Conservation (phyloP, 805 yeast species). For the Candida sonorensis region DNA sequence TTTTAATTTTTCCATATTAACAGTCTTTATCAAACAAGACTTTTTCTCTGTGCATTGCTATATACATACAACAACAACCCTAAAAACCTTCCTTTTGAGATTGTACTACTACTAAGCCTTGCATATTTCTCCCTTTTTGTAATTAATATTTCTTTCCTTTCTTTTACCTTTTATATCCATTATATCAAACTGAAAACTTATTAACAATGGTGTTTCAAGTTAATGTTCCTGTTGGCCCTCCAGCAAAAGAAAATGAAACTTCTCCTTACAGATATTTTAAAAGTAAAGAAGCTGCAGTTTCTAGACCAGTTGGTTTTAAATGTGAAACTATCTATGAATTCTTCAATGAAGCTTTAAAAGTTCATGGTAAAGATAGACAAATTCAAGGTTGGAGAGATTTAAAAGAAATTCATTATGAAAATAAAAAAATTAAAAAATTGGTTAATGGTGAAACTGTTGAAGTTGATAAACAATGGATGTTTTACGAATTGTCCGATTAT, state of each 20-base stretch:
- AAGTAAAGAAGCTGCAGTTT: constrained; percentile 38
- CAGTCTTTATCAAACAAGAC: too few relatives aligned
- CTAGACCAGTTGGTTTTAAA: constrained; percentile 56
- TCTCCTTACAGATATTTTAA: constrained; percentile 70
- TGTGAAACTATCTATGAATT: constrained; percentile 68
- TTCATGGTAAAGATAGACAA: constrained; percentile 45
- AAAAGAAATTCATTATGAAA: constrained; percentile 67
- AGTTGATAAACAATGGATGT: constrained; percentile 84
- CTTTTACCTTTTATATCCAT: not conserved
- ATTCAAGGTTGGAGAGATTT: constrained; percentile 75
- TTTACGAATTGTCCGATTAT: constrained; percentile 73
- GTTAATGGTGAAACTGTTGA: constrained; percentile 68
- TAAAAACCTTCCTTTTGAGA: too few relatives aligned
- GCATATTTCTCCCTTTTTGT: too few relatives aligned
- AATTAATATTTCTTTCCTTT: not conserved
- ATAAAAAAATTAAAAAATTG: constrained; percentile 62
- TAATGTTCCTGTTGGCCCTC: constrained; percentile 61
- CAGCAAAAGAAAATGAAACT: constrained; percentile 69
- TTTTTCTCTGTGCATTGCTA: too few relatives aligned
- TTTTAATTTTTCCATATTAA: too few relatives aligned
- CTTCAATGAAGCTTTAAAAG: constrained; percentile 51
- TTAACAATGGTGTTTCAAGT: constrained; percentile 25
- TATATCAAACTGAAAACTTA: too few relatives aligned
- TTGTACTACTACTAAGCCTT: too few relatives aligned
- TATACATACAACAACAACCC: too few relatives aligned